Evolutionary conservation across 306 rosid genomes (phyloP).

Genomic region (Argentina anserina): DNA sequence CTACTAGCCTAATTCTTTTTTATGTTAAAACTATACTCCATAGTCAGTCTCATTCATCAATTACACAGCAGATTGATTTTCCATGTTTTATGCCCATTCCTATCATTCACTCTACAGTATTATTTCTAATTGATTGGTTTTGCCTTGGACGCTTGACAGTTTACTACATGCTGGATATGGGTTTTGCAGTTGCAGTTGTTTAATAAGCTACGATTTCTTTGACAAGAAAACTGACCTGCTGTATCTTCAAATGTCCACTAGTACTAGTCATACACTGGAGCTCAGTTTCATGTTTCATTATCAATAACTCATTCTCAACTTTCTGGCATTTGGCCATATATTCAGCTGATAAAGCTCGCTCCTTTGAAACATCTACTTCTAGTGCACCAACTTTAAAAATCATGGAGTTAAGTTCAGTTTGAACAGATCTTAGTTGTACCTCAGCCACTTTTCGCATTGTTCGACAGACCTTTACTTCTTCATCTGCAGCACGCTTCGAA

Average conservation of each 20-base stretch:
- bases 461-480: constrained; percentile 41
- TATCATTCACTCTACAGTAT: not conserved
- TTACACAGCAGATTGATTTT: not conserved
- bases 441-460: constrained; percentile 46
- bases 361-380: constrained; percentile 55
- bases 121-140: not conserved
- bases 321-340: constrained; percentile 35
- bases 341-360: constrained; percentile 49
- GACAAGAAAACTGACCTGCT: constrained; percentile 52
- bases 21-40: not conserved
- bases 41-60: not conserved
- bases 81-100: not conserved
- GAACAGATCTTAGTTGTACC: constrained; percentile 36
- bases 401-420: constrained; percentile 43
- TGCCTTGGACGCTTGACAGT: not conserved
- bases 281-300: constrained; percentile 47
- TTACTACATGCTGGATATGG: not conserved
- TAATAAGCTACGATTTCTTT: not conserved
- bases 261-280: constrained; percentile 24
- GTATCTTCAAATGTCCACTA: constrained; percentile 43
- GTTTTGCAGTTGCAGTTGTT: not conserved
- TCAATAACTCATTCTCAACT: constrained; percentile 59
- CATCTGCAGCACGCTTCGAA: constrained; percentile 45
- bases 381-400: constrained; percentile 38
- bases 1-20: not conserved